Evolutionary conservation across 1,284 basidiomycete species (phyloP).

Genomic region (Gastroboletus turbinatus): DNA sequence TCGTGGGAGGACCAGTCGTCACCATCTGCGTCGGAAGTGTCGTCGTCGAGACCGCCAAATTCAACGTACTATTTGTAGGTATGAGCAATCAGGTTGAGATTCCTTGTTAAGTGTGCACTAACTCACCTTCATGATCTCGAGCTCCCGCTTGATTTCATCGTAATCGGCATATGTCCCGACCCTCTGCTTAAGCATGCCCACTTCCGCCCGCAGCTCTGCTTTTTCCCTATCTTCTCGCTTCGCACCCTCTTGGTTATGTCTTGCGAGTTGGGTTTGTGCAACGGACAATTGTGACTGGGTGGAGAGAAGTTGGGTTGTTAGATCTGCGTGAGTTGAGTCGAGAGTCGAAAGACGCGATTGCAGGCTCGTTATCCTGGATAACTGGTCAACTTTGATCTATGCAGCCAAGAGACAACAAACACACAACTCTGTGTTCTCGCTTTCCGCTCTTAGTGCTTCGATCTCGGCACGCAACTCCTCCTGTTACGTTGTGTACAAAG

Average conservation of each 20-base stretch:
- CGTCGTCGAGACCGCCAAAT: constrained; percentile 82
- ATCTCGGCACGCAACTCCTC: constrained; percentile 93
- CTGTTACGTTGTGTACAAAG: constrained; percentile 38
- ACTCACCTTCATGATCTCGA: constrained; percentile 93
- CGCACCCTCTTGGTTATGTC: constrained; percentile 15
- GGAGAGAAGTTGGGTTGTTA: constrained; percentile 19
- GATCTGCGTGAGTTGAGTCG: constrained; percentile 32
- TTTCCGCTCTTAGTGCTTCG: constrained; percentile 81
- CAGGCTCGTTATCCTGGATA: constrained; percentile 66
- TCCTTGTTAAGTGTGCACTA: background rate
- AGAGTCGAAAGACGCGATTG: constrained; percentile 70
- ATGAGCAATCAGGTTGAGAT: background rate
- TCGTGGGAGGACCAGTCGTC: constrained; percentile 41
- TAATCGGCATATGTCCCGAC: constrained; percentile 81
- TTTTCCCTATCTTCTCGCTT: constrained; percentile 22
- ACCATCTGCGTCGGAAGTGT: constrained; percentile 51
- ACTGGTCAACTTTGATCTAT: background rate
- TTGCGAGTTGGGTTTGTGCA: constrained; percentile 21
- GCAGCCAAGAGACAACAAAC: constrained; percentile 15
- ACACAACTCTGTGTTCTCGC: constrained; percentile 73
- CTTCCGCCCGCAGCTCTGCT: constrained; percentile 52
- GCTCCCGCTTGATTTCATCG: constrained; percentile 93
- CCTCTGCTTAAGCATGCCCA: constrained; percentile 64
- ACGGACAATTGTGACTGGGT: constrained; percentile 25
- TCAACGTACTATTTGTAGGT: constrained; percentile 75